A percentile compares a stretch with the other conserved stretches of the same genome.
Conservation (phyloP, 2,329 filamentous ascomycete genomes). For the Penicillium sclerotigenum region DNA sequence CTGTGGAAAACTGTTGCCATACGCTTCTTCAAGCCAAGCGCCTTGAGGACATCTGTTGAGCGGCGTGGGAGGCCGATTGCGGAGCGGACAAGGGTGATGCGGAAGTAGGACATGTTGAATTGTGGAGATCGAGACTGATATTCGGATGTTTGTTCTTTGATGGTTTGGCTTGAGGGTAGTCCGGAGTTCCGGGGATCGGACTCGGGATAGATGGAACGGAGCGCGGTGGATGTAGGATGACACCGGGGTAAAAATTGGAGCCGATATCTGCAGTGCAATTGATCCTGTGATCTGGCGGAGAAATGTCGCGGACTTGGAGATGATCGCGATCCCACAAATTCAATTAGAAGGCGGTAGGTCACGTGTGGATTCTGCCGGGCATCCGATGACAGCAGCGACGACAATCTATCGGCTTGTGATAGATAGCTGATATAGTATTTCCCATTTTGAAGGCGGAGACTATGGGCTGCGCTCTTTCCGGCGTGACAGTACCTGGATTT, state of each 20-base stretch:
- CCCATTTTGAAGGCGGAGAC: background rate
- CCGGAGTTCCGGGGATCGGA: background rate
- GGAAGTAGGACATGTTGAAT: slow-evolving; percentile 71
- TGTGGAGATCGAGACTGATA: background rate
- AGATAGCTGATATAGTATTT: background rate
- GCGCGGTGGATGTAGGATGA: background rate
- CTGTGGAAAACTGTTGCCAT: slow-evolving; percentile 87
- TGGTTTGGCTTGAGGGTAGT: background rate
- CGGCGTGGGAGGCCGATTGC: slow-evolving; percentile 83
- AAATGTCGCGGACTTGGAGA: background rate
- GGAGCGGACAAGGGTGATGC: slow-evolving; percentile 84
- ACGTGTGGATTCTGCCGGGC: slow-evolving; percentile 28
- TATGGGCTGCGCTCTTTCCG: slow-evolving; percentile 8
- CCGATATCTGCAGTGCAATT: background rate
- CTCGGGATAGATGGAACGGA: background rate
- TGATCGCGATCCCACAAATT: slow-evolving; percentile 5
- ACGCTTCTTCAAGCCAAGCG: slow-evolving; percentile 80
- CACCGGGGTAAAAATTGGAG: background rate
- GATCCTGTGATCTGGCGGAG: background rate
- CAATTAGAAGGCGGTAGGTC: slow-evolving; percentile 32
- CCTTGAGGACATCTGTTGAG: slow-evolving; percentile 74
- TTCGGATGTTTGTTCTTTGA: slow-evolving; percentile 1
- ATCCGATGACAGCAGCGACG: slow-evolving; percentile 17
- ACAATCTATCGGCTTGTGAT: slow-evolving; percentile 2
- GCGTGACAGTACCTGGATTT: slow-evolving; percentile 3